Evolutionary conservation across 768 basidiomycete species (phyloP), one percentile per base, ranked within the genome.

Genomic region (Pleurotus cornucopiae): DNA sequence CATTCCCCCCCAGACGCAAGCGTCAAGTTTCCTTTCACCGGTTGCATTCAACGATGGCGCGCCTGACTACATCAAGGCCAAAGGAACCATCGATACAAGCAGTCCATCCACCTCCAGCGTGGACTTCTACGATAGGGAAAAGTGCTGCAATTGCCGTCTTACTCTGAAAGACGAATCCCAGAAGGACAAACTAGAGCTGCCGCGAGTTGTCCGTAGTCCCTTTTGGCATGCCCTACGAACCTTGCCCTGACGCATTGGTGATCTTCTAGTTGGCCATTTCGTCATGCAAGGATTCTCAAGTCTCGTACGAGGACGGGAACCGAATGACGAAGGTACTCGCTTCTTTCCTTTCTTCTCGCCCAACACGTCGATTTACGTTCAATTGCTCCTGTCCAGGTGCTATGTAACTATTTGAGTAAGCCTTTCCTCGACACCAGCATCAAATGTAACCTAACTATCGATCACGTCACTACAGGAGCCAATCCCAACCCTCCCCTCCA

Each of bases 221-320:
- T n/a, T 34, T 26, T 30, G n/a, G 20, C 13, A n/a, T 5, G 4
- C 13, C 0, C 16, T 7, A 16, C 5, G 6, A 30, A n/a, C 9
- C 26, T 26, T 30, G 11, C 9, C 14, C 13, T n/a, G 11, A 49
- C 3, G 20, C 14, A 5, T 2, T 49, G 14, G n/a, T 16, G 25
- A n/a, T 30, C 37, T 49, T 16, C 20, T 21, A 49, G 48, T 1
- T 49, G 48, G 21, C 48, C 11, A 49, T 49, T n/a, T 49, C 48
- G 12, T 23, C 48, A n/a, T 49, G 48, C 26, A 49, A 49, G 26
- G 48, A 49, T 26, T 49, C 48, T n/a, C 48, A 49, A 20, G 16
- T 26, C 7, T 49, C 48, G 16, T 49, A 49, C 26, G 48, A 49
- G 12, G 26, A 49, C n/a, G 48, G 48, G 25, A 34, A 30, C n/a